These are phyloP conservation scores for Hypoxylon sp. DNA, from an alignment of 2,329 filamentous ascomycete genomes.

Conservation along the genomic window DNA sequence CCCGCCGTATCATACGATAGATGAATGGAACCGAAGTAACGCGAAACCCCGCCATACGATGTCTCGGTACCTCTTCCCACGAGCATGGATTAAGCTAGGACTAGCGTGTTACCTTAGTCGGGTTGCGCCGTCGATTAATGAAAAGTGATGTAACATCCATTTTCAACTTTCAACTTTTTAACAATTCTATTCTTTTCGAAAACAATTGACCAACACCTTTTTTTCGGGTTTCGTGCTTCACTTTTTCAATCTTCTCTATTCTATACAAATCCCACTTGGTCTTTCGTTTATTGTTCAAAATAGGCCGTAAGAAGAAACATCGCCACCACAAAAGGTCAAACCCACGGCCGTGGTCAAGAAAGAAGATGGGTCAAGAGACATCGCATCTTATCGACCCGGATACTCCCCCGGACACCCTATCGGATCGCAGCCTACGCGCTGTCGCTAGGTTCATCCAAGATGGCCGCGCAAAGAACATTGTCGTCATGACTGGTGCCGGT, in stretches of 20 bases:
- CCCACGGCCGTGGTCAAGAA: conserved; percentile 48
- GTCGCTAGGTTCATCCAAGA: conserved; percentile 86
- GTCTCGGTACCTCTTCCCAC: conserved; percentile 7
- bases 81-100: conserved; percentile 8
- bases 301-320: conserved; percentile 50
- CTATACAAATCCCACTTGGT: background rate
- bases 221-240: background rate
- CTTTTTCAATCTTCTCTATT: background rate
- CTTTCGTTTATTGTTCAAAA: conserved; percentile 28
- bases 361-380: conserved; percentile 88
- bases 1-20: conserved; percentile 23
- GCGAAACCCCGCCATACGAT: conserved; percentile 18
- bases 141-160: conserved; percentile 22
- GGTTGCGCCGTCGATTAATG: conserved; percentile 17
- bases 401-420: conserved; percentile 74
- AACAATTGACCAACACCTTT: conserved; percentile 1
- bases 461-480: conserved; percentile 77
- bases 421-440: conserved; percentile 77
- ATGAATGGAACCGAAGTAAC: conserved; percentile 2
- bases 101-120: conserved; percentile 17
- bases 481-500: conserved; percentile 92
- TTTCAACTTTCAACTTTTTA: background rate
- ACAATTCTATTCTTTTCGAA: conserved; percentile 9
- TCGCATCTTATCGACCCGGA: conserved; percentile 77
- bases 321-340: conserved; percentile 46